Evolutionary conservation across 257 asterid species (phyloP).

Genomic region (Solanum appendiculatum): DNA sequence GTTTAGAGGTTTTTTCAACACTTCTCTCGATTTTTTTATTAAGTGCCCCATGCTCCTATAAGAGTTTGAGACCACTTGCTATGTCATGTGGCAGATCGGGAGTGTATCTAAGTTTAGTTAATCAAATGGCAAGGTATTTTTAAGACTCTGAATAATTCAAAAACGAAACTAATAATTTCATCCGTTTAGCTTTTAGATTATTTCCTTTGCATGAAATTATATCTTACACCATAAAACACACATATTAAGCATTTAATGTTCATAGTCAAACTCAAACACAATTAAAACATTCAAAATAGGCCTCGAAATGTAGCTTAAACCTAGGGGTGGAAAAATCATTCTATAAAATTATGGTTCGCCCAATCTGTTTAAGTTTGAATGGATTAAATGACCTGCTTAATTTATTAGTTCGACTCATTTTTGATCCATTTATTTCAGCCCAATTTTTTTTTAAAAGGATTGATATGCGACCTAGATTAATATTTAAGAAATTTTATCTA

Average conservation of each 20-base stretch:
- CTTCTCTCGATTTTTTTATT: too few species aligned
- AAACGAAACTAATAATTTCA: too few species aligned
- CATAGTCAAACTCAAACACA: not conserved
- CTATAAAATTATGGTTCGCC: not conserved
- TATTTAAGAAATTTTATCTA: not conserved
- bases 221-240: not conserved
- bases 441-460: too few species aligned
- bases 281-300: not conserved
- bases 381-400: not conserved
- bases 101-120: too few species aligned
- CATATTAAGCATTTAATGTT: not conserved
- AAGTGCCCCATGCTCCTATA: too few species aligned
- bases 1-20: too few species aligned
- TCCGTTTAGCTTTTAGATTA: not conserved
- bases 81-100: too few species aligned
- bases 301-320: not conserved
- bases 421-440: too few species aligned
- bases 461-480: too few species aligned
- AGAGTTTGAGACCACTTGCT: too few species aligned
- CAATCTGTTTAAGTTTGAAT: not conserved
- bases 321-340: not conserved
- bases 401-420: not conserved
- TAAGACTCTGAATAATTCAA: not conserved
- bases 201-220: too few species aligned
- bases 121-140: fast-evolving